These are phyloP conservation scores for Paxillus involutus DNA, from an alignment of 768 basidiomycete species.

Conservation along the genomic window DNA sequence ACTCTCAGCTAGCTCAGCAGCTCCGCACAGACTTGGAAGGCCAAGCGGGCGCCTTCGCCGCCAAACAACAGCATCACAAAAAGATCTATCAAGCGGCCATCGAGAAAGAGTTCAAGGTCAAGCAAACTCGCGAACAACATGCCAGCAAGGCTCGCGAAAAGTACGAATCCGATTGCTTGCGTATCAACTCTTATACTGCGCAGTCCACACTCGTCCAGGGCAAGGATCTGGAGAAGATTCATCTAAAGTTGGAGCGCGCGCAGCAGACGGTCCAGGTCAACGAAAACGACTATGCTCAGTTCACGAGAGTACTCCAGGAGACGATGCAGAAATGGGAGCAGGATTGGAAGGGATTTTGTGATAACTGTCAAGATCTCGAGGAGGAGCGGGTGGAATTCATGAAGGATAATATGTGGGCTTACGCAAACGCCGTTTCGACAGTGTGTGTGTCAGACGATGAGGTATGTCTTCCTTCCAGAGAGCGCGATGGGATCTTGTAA, in stretches of 20 bases:
- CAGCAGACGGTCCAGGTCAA: constrained; percentile 88
- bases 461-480: constrained; percentile 46
- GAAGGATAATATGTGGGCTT: constrained; percentile 95
- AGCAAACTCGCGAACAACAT: constrained; percentile 82
- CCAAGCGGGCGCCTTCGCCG: constrained; percentile 56
- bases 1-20: constrained; percentile 71
- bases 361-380: constrained; percentile 93
- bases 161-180: constrained; percentile 89
- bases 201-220: constrained; percentile 91
- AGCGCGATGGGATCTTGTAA: not conserved
- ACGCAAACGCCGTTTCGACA: constrained; percentile 94
- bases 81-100: constrained; percentile 71
- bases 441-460: constrained; percentile 96
- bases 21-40: constrained; percentile 76
- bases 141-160: constrained; percentile 90
- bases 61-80: constrained; percentile 69
- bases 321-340: constrained; percentile 86
- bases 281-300: constrained; percentile 91
- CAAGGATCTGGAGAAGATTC: constrained; percentile 88
- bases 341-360: constrained; percentile 94
- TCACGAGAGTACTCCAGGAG: constrained; percentile 74
- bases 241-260: constrained; percentile 82
- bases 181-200: constrained; percentile 92
- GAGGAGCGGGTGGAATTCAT: constrained; percentile 92
- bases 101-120: constrained; percentile 89